These are phyloP conservation scores for Andrographis paniculata DNA, from an alignment of 305 asterid genomes.

Conservation along the genomic window DNA sequence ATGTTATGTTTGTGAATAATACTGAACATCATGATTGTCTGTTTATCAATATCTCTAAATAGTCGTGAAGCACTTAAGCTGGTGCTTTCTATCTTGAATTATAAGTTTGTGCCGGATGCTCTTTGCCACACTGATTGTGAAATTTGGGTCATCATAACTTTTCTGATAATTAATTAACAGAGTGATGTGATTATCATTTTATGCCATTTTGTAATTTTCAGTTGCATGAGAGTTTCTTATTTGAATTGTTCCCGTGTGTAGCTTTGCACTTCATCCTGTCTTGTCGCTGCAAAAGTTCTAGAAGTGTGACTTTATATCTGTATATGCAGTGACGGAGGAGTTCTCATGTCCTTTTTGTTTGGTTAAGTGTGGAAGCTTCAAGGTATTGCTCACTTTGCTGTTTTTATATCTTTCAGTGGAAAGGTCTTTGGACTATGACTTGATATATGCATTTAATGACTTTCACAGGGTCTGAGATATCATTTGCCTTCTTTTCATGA, in stretches of 20 bases:
- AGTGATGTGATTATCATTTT: not conserved
- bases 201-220: constrained; percentile 5
- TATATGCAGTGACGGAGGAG: constrained; percentile 88
- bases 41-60: not conserved
- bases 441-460: constrained; percentile 21
- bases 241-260: constrained; percentile 12
- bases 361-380: constrained; percentile 89
- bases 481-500: constrained; percentile 80
- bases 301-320: constrained; percentile 27
- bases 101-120: not conserved
- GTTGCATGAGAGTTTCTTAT: not conserved
- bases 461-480: constrained; percentile 79
- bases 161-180: not conserved
- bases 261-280: constrained; percentile 17
- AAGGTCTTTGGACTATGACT: constrained; percentile 16
- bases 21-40: not conserved
- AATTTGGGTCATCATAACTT: not conserved
- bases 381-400: constrained; percentile 49
- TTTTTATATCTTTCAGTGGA: constrained; percentile 16
- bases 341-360: constrained; percentile 98
- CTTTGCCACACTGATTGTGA: not conserved
- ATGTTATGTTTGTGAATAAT: constrained; percentile 8
- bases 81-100: not conserved
- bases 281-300: constrained; percentile 20
- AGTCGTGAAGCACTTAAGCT: not conserved